Percentiles rank a stretch among this genome's conserved stretches.
Evolutionary conservation across 1,284 basidiomycete genomes (phyloP).

Genomic region (Lignosus rhinocerotis): DNA sequence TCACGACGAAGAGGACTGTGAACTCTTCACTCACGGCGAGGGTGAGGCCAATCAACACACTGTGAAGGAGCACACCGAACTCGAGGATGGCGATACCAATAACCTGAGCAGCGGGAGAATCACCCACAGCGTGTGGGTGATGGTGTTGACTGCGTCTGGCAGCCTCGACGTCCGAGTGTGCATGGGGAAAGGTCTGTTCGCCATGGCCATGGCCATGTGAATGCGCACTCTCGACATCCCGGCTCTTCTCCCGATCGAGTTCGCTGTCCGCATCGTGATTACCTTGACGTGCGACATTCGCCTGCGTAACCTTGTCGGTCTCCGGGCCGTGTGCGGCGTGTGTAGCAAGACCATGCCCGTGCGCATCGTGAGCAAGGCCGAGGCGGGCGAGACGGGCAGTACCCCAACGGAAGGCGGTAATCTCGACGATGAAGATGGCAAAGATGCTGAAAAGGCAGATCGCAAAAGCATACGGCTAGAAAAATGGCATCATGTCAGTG

Average conservation of each 20-base stretch:
- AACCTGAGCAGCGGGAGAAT: slow-evolving; percentile 69
- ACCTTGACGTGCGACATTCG: slow-evolving; percentile 13
- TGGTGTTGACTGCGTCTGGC: slow-evolving; percentile 12
- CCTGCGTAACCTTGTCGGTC: slow-evolving; percentile 20
- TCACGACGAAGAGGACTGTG: slow-evolving; percentile 84
- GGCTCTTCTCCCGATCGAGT: slow-evolving; percentile 17
- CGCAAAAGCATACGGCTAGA: slow-evolving; percentile 77
- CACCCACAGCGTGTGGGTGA: slow-evolving; percentile 26
- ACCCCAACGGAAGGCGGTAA: slow-evolving; percentile 83
- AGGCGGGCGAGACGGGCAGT: slow-evolving; percentile 59
- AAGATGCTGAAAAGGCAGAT: slow-evolving; percentile 83
- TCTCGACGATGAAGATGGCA: slow-evolving; percentile 81
- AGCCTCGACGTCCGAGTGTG: slow-evolving; percentile 18
- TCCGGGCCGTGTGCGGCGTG: slow-evolving; percentile 76
- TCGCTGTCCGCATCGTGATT: slow-evolving; percentile 10
- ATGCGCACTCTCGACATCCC: slow-evolving; percentile 15
- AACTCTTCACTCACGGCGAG: slow-evolving; percentile 86
- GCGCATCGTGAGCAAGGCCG: slow-evolving; percentile 58
- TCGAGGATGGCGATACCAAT: slow-evolving; percentile 86
- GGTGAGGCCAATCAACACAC: slow-evolving; percentile 90
- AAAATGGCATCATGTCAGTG: not conserved
- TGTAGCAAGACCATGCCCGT: slow-evolving; percentile 65
- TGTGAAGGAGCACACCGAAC: slow-evolving; percentile 91
- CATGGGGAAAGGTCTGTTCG: slow-evolving; percentile 10
- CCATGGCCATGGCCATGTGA: slow-evolving; percentile 1